These are phyloP conservation scores for Sugiyamaella valdiviana DNA, from an alignment of 805 yeast species.

Conservation along the genomic window DNA sequence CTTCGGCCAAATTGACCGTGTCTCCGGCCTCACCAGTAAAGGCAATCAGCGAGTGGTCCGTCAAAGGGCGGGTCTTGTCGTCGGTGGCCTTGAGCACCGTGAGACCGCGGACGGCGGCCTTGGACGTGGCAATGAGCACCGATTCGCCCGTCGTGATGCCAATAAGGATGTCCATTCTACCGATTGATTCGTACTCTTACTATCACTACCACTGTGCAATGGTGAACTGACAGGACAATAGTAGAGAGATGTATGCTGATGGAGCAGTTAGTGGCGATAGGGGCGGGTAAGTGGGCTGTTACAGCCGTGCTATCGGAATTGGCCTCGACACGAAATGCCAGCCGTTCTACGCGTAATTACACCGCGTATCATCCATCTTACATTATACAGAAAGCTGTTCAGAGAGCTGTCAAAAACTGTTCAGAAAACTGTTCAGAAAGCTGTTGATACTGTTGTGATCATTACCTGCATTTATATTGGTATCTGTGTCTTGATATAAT, in stretches of 20 bases:
- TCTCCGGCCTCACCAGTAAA: slow-evolving; percentile 96
- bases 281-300: not conserved
- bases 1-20: slow-evolving; percentile 91
- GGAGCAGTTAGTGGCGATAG: not conserved
- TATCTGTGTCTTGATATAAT: no score
- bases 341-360: not conserved
- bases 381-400: no score
- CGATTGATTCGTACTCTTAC: not conserved
- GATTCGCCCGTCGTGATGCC: slow-evolving; percentile 79
- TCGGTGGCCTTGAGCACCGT: slow-evolving; percentile 72
- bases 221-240: not conserved
- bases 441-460: no score
- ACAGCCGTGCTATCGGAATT: not conserved
- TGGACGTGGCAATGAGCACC: slow-evolving; percentile 88
- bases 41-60: slow-evolving; percentile 75
- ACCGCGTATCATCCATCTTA: no score
- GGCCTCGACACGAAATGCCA: no score
- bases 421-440: no score
- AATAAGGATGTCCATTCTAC: slow-evolving; percentile 76
- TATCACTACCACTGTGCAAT: not conserved
- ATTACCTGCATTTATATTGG: not conserved
- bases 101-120: slow-evolving; percentile 87
- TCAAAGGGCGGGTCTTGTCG: slow-evolving; percentile 71
- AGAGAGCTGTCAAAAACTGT: no score
- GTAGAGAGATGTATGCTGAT: not conserved